A percentile compares a stretch with the other conserved stretches of the same genome.
These are phyloP conservation scores for Wickerhamomyces tratensis DNA, from an alignment of 805 yeast genomes.

Conservation along the genomic window DNA sequence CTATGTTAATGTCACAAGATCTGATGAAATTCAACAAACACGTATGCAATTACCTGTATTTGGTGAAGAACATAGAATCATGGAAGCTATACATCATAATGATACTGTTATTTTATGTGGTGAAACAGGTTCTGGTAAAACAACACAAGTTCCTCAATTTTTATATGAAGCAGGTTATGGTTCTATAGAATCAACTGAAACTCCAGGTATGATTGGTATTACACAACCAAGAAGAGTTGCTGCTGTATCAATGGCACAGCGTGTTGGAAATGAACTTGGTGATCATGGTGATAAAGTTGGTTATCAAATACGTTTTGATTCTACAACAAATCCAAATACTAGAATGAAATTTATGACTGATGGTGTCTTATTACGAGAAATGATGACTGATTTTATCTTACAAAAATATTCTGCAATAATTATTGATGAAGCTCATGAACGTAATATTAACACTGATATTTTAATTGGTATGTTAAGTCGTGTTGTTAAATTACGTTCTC, in stretches of 20 bases:
- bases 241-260: constrained; percentile 81
- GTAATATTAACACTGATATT: constrained; percentile 93
- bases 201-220: constrained; percentile 92
- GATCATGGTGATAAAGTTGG: constrained; percentile 63
- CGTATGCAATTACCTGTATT: constrained; percentile 79
- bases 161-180: constrained; percentile 92
- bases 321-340: constrained; percentile 53
- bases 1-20: constrained; percentile 58
- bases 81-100: constrained; percentile 93
- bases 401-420: constrained; percentile 77
- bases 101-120: constrained; percentile 91
- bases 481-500: constrained; percentile 61
- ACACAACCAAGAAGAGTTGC: constrained; percentile 96
- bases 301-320: constrained; percentile 76
- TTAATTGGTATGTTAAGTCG: constrained; percentile 91
- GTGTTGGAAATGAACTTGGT: constrained; percentile 73
- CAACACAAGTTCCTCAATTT: constrained; percentile 97
- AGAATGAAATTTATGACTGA: constrained; percentile 87
- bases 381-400: constrained; percentile 80
- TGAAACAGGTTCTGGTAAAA: constrained; percentile 98
- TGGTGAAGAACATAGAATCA: constrained; percentile 81
- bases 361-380: constrained; percentile 87
- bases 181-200: constrained; percentile 35
- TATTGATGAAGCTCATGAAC: constrained; percentile 97
- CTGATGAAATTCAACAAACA: constrained; percentile 52